Base-by-base conservation (phyloP, 2,329 filamentous ascomycete species). In the Penicillium nordicum region DNA sequence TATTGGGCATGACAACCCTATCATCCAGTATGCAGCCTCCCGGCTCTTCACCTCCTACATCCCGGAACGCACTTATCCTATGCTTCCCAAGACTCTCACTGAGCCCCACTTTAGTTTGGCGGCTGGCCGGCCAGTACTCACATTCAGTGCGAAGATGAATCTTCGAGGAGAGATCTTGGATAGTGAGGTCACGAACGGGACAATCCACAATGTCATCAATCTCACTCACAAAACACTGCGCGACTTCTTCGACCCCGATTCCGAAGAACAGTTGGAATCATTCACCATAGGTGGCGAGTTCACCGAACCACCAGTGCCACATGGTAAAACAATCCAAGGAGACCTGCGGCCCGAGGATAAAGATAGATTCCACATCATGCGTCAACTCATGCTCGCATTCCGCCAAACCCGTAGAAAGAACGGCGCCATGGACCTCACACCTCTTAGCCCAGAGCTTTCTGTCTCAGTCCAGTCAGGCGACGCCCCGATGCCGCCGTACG, bases 61-160 rank as follows among this genome's bases (percentile, higher is more conserved):
- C 6, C 82, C 82, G 0, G 82, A 85, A 60, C 72, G 77, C 32
- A 74, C 77, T 7, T 85, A 81, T 61, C 79, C 80, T 10, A 85
- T 87, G 80, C 63, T 87, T 18, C 82, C 83, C 1, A 68, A 68
- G 2, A 76, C 74, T 66, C 65, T 80, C 7, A 78, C 80, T 0
- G 71, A 79, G n/a, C 64, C 67, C 1, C 68, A 80, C 56, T 83
- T 87, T 68, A 85, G 82, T 67, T 72, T 88, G 46, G 75, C 68
- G 3, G 69, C 70, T 7, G 72, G 80, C 42, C 77, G 82, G n/a
- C 83, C 84, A 2, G 80, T 80, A 14, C 70, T 88, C 32, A 87
- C 85, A 0, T 83, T 87, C 65, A 86, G 83, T 63, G 81, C 82
- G 8, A 80, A 79, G 56, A 66, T 87, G 40, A 77, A 83, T 58